phyloP scores from a whole-genome alignment of 257 asterid genomes.

The Petunia axillaris region DNA sequence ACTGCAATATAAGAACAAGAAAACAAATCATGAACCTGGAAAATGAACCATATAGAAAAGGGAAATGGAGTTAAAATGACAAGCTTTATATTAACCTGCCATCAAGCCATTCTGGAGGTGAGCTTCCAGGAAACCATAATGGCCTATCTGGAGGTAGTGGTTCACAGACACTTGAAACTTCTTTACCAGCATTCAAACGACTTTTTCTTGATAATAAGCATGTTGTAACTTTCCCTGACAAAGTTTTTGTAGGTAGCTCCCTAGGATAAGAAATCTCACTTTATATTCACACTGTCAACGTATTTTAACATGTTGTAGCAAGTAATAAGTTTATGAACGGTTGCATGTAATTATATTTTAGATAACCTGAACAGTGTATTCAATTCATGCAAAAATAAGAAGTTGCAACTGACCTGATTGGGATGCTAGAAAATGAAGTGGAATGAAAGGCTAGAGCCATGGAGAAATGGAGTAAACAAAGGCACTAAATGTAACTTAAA shows the following conservation, averaged over 20 bases:
- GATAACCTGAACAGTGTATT: no score
- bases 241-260: slow-evolving; percentile 30
- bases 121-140: slow-evolving; percentile 90
- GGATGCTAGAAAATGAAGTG: slow-evolving; percentile 50
- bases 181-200: slow-evolving; percentile 62
- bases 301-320: no score
- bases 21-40: slow-evolving; percentile 16
- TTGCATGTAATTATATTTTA: no score
- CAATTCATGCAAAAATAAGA: not conserved
- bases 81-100: slow-evolving; percentile 52
- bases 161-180: slow-evolving; percentile 73
- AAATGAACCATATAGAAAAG: not conserved
- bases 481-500: not conserved
- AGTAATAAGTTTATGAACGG: not conserved
- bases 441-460: slow-evolving; percentile 68
- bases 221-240: slow-evolving; percentile 31
- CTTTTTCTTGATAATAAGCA: slow-evolving; percentile 30
- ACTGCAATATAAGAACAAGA: slow-evolving; percentile 39
- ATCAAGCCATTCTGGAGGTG: slow-evolving; percentile 89
- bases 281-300: no score
- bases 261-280: slow-evolving; percentile 20
- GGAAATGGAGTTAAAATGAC: not conserved
- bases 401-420: slow-evolving; percentile 39
- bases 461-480: not conserved
- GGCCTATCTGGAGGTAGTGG: slow-evolving; percentile 96